phyloP scores from a whole-genome alignment of 1,284 basidiomycete genomes.

The Trametes sp. region DNA sequence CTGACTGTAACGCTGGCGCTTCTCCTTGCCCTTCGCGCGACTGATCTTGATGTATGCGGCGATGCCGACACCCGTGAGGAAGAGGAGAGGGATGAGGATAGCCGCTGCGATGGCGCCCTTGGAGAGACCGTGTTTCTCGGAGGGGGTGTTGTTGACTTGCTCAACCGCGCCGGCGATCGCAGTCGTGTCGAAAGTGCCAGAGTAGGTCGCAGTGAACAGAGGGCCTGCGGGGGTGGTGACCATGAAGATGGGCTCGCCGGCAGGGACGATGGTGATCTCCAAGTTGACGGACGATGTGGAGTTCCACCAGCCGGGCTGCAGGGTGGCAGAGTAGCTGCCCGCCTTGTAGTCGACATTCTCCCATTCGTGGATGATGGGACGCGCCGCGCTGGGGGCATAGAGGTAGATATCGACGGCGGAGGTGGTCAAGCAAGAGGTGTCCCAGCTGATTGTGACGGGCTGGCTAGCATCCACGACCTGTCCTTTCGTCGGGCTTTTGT shows the following conservation, averaged over 20 bases:
- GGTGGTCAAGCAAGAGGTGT: slow-evolving; percentile 62
- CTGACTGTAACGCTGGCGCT: slow-evolving; percentile 74
- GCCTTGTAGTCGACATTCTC: slow-evolving; percentile 59
- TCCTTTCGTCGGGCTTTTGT: slow-evolving; percentile 66
- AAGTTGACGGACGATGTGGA: slow-evolving; percentile 60
- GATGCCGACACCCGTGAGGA: slow-evolving; percentile 56
- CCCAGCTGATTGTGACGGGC: slow-evolving; percentile 76
- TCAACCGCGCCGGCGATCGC: slow-evolving; percentile 33
- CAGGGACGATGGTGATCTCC: slow-evolving; percentile 71
- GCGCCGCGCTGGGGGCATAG: slow-evolving; percentile 58
- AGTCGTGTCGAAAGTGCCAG: slow-evolving; percentile 45
- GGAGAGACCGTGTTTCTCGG: slow-evolving; percentile 48
- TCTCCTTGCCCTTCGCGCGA: slow-evolving; percentile 62
- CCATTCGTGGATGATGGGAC: slow-evolving; percentile 70
- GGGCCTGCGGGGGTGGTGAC: slow-evolving; percentile 73
- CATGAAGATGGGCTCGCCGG: slow-evolving; percentile 62
- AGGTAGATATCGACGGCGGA: slow-evolving; percentile 78
- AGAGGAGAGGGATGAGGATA: slow-evolving; percentile 75
- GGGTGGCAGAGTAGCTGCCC: slow-evolving; percentile 61
- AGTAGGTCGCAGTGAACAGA: slow-evolving; percentile 72
- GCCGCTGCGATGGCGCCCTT: slow-evolving; percentile 82
- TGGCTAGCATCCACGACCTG: slow-evolving; percentile 60
- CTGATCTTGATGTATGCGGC: slow-evolving; percentile 58
- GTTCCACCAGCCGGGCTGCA: slow-evolving; percentile 86
- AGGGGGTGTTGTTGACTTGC: slow-evolving; percentile 45